A percentile compares a stretch with the other conserved stretches of the same genome.
These are phyloP conservation scores for Beauveria medogensis DNA, from an alignment of 2,329 filamentous ascomycete genomes.

Conservation along the genomic window DNA sequence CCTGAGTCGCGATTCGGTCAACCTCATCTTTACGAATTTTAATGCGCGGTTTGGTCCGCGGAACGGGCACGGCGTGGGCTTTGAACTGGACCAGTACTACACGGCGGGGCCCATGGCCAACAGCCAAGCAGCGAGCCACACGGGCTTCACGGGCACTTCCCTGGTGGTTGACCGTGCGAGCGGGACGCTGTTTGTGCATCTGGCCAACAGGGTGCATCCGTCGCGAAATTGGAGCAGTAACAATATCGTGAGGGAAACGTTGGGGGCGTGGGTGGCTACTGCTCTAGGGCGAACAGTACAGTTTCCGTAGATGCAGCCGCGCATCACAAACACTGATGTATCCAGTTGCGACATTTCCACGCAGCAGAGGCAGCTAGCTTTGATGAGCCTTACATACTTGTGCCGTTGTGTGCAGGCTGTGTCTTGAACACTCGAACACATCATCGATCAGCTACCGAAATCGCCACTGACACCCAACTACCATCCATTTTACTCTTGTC, in stretches of 20 bases:
- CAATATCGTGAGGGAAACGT: slow-evolving; percentile 18
- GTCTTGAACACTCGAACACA: background rate
- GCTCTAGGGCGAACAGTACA: slow-evolving; percentile 13
- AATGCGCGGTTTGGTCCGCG: slow-evolving; percentile 20
- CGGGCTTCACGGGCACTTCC: slow-evolving; percentile 19
- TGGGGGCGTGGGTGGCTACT: slow-evolving; percentile 15
- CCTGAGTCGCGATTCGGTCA: slow-evolving; percentile 20
- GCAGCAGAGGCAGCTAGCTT: too few species aligned
- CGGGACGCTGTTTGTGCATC: slow-evolving; percentile 16
- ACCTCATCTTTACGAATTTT: slow-evolving; percentile 26
- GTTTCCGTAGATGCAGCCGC: slow-evolving; percentile 7
- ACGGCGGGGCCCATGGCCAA: slow-evolving; percentile 23
- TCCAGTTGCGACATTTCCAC: too few species aligned
- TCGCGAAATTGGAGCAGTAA: slow-evolving; percentile 24
- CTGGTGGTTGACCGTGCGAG: slow-evolving; percentile 18
- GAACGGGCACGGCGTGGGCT: slow-evolving; percentile 22
- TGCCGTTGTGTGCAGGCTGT: background rate
- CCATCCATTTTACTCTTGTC: background rate
- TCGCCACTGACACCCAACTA: background rate
- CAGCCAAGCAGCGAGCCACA: slow-evolving; percentile 17
- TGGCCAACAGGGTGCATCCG: slow-evolving; percentile 18
- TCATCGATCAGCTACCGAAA: background rate
- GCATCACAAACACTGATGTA: background rate
- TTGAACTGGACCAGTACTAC: slow-evolving; percentile 25
- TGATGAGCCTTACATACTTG: too few species aligned